Base-by-base conservation (phyloP, 495 filamentous ascomycete species). In the Neurospora pannonica region DNA sequence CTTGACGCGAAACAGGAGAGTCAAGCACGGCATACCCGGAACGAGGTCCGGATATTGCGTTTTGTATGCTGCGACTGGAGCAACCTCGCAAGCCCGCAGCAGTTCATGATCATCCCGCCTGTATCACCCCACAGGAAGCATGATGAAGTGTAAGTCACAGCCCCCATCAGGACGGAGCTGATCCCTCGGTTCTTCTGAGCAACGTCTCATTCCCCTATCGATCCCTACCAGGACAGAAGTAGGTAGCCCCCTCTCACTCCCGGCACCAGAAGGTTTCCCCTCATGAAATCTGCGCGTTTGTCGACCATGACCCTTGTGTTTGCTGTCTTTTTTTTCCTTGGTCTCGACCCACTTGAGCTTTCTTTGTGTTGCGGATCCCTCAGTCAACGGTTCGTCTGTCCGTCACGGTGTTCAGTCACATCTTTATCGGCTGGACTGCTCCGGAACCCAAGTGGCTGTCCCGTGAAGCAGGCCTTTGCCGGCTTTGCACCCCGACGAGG, bases 131-230 rank as follows among this genome's bases (percentile, higher is more conserved):
- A 78, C 77, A 75, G 70, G 70, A 79, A 75, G 73, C 75, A 78
- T 71, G 75, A 70, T 75, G 76, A 79, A 19, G 77, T 79, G 77
- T 74, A 80, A 78, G 75, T 79, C 75, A 78, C 76, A 60, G 78
- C 74, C 78, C 76, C 79, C 74, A 80, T 77, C 40, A 70, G 54
- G 13, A 67, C 28, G 28, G 54, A 36, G 54, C 24, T 67, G 54
- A 67, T 31, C 28, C 5, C 54, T 67, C 54, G 31, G 54, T 67
- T 9, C 3, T 34, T 19, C 13, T 67, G 13, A 28, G 28, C 54
- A 8, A 67, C 28, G 54, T 34, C 54, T 36, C 54, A 36, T 28
- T 67, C 54, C 28, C 6, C 28, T 34, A 67, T 67, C 15, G 54
- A 1, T 34, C 24, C 54, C 13, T 67, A 34, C 54, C 54, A 67